Base-by-base conservation (phyloP, 208 protist genomes). In the Trypanosomatidae sp. region DNA sequence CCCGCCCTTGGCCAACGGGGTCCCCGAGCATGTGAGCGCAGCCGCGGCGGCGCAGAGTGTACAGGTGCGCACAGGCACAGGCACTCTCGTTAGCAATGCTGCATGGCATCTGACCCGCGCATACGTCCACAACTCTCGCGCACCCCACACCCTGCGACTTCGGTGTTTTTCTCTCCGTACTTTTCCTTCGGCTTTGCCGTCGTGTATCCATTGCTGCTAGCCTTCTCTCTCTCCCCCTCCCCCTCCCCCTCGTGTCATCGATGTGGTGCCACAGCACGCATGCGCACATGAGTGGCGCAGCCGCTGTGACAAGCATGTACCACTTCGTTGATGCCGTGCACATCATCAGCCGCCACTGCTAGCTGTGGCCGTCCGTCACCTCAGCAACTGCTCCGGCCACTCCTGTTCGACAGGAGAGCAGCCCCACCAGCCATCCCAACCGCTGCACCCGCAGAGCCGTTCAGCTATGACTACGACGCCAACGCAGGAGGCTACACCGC, bases 361-460 rank as follows among this genome's bases (percentile, higher is more conserved):
- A 65, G 50, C 62, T 76, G 84, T 73, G 82, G 83, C 56, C 46
- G 43, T 1, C 83, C 79, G 79, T 78, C 73, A 10, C 56, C 71
- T 25, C 79, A 66, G 7, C 58, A 33, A 41, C n/a, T 77, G 52
- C 52, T n/a, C 22, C 52, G 52, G 30, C 53, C 69, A 25, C 56
- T 44, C 1, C 33, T 74, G 19, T 17, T 22, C 44, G 44, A 59
- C 73, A 52, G 43, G 60, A 28, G 33, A 25, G 76, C 71, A 25
- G 44, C 66, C 22, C 74, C 82, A 49, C 82, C 77, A n/a, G 36
- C n/a, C 22, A 79, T 77, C 33, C 74, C 74, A 3, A 15, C 55
- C 19, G 28, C 10, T 22, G 13, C 69, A 13, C 25, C 13, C 9
- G 59, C 69, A 47, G 71, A 17, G 10, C 73, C 76, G 15, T 79